Base-by-base conservation (phyloP, 108 stramenopile species). In the Nitzschia palea region DNA sequence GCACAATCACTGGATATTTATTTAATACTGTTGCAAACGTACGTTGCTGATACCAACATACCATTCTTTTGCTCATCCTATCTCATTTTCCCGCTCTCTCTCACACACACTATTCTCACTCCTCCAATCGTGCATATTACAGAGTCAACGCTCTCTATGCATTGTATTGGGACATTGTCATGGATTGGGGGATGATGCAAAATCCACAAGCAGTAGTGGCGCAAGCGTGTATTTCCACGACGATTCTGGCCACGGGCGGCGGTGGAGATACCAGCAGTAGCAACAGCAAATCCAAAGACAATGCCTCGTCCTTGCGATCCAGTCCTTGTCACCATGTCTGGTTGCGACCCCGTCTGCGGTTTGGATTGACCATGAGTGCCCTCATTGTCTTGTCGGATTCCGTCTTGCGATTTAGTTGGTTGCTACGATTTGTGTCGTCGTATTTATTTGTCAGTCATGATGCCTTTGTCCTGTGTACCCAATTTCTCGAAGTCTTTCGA, bases 151-250 rank as follows among this genome's bases (percentile, higher is more conserved):
- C 92, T 0, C 73, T 74, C 10, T 93, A 90, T 71, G 73, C 85
- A 0, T 63, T 93, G 44, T 84, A 85, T 40, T 93, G 92, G 91
- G 81, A 83, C 48, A 81, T 87, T 65, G 79, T 88, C 50, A 90
- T 89, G 89, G 92, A 93, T 78, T 93, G 92, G 92, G 92, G 92
- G 31, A 88, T 91, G 87, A 87, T 93, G 89, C 67, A 78, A 55
- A 82, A 84, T 73, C 86, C 85, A 22, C 59, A 58, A 22, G 68
- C 71, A 1, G 65, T 85, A 29, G 83, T 80, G 18, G 62, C 68
- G 9, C 66, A 72, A 25, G 72, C 80, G 2, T 83, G 85, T 68
- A 56, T 53, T 34, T 66, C 70, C 20, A 58, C 65, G n/a, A 40
- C 47, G 10, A 6, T 12, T 40, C 37, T 40, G 6, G 37, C 37